Base-by-base conservation (phyloP, 2,329 filamentous ascomycete species). In the Phoma herbarum region DNA sequence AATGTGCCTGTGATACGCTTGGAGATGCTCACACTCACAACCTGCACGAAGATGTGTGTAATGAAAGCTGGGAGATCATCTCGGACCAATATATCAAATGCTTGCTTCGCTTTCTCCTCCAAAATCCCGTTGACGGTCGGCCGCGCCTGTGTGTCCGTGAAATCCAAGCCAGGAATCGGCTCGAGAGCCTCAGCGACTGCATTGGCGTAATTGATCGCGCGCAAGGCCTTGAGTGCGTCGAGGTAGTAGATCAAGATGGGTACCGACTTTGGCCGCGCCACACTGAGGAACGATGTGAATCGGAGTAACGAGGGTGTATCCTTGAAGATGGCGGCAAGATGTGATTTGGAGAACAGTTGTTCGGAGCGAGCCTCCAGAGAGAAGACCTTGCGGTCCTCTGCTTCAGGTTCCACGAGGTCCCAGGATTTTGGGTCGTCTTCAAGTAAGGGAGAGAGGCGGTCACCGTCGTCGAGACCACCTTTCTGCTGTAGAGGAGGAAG, bases 21-120 rank as follows among this genome's bases (percentile, higher is more conserved):
- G 62, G 86, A 85, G 35, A 93, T 88, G 25, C 88, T 90, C 16
- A 85, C 76, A 67, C 86, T 90, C n/a, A 90, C 89, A 10, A 88
- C 86, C 57, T 88, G 85, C 33, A 88, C 86, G 76, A 88, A 92
- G 0, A 84, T 82, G 60, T 90, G 84, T 0, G 89, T 88, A 58
- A 93, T 85, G 69, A 88, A 93, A 0, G 89, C 89, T 1, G 90
- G 89, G 1, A 93, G 75, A 57, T 92, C 90, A 41, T 92, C 87
- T 29, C 83, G 80, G 1, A 87, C 86, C 12, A 93, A 77, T 0
- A 83, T 78, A 31, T 88, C 82, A 56, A 93, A 90, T 1, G 89
- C 88, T 59, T 85, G 79, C n/a, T 83, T 78, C 0, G 88, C 86
- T 67, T 88, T 89, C 52, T 85, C 83, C 66, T 89, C 82, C 18